phyloP scores from a whole-genome alignment of 257 asterid genomes.

The Cinchona pubescens region DNA sequence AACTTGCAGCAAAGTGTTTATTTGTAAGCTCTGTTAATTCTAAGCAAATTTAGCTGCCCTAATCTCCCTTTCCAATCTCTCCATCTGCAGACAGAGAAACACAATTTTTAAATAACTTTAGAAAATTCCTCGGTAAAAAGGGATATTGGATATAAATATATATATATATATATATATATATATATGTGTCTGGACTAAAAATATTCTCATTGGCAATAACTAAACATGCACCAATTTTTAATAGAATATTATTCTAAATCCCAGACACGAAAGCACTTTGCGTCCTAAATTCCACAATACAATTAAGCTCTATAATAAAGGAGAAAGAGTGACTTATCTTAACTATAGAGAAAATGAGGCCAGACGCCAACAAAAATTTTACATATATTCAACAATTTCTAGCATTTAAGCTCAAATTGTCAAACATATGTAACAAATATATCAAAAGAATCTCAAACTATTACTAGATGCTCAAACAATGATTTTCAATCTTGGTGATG shows the following conservation, averaged over 20 bases:
- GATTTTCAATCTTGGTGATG: background rate
- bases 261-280: background rate
- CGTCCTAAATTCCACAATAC: background rate
- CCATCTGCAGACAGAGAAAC: constrained; percentile 46
- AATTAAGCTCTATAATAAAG: background rate
- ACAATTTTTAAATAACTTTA: background rate
- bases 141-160: background rate
- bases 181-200: too few species aligned
- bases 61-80: constrained; percentile 69
- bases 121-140: background rate
- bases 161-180: too few species aligned
- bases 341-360: background rate
- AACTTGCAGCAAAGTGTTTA: constrained; percentile 93
- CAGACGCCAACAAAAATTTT: background rate
- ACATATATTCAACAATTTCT: background rate
- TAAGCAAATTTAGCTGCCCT: constrained; percentile 74
- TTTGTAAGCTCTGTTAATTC: constrained; percentile 87
- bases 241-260: background rate
- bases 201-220: background rate
- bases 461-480: background rate
- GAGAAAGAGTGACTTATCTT: background rate
- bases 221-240: background rate
- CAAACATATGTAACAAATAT: background rate
- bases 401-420: background rate
- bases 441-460: background rate